Conservation (phyloP, 1,284 basidiomycete genomes). For the Entoloma clypeatum region DNA sequence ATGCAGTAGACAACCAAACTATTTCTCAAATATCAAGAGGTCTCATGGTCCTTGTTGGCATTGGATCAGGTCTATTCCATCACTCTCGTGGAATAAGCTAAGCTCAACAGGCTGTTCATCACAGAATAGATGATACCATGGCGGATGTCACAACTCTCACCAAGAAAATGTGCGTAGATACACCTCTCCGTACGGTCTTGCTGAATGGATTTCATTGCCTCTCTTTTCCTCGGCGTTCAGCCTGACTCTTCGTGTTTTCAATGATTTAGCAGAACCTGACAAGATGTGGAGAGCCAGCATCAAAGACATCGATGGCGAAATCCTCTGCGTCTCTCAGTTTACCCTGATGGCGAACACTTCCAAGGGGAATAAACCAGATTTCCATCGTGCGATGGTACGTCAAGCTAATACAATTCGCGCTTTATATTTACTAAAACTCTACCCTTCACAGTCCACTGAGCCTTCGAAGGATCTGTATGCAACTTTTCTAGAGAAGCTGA, state of each 20-base stretch:
- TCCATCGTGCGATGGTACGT: conserved; percentile 86
- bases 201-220: background rate
- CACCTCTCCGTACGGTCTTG: background rate
- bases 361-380: conserved; percentile 88
- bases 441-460: conserved; percentile 49
- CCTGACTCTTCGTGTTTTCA: conserved; percentile 70
- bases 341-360: conserved; percentile 84
- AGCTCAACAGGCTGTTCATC: conserved; percentile 14
- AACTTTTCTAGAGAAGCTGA: conserved; percentile 67
- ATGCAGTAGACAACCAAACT: conserved; percentile 61
- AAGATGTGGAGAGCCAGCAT: conserved; percentile 82
- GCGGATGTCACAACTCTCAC: conserved; percentile 66
- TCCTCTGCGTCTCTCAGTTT: conserved; percentile 90
- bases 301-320: conserved; percentile 80
- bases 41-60: conserved; percentile 84
- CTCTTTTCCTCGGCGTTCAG: conserved; percentile 32
- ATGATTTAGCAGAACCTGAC: conserved; percentile 49
- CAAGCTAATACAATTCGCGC: conserved; percentile 7
- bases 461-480: conserved; percentile 70
- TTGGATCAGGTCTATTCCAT: conserved; percentile 63
- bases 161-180: conserved; percentile 49
- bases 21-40: conserved; percentile 81
- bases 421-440: conserved; percentile 1
- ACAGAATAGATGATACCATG: conserved; percentile 68
- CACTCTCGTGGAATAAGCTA: conserved; percentile 6